Evolutionary conservation across 164 flowering plant genomes (phyloP), one percentile per base, ranked within the genome.

Genomic region (Aristolochia californica): DNA sequence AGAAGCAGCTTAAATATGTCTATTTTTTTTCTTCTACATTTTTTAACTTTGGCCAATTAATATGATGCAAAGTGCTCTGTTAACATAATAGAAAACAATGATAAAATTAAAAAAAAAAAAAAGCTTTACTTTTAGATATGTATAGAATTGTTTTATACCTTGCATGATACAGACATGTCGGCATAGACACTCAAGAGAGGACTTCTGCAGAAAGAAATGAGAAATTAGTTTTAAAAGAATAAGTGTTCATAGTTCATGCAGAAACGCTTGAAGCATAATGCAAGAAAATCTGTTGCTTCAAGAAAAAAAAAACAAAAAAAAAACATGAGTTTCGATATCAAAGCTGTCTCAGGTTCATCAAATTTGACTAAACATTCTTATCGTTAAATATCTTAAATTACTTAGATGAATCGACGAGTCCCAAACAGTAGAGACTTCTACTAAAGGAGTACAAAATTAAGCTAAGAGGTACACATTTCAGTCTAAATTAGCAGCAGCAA

Each of bases 141-240:
- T 21, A 47, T 17, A 47, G 20, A 0, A 47, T 11, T 2, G 18
- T 21, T 5, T 5, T 55, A 27, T 83, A 91, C 99, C 99, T 93
- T 89, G 63, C 99, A 89, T 60, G 99, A 76, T 1, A 89, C 81
- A 1, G 99, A 93, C 99, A 93, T 93, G 68, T 93, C 99, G 61
- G 97, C 99, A 65, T 93, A 93, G 22, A 93, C 96, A 70, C 99
- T 93, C 45, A 93, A 77, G 59, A 89, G 96, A 43, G 90, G 70
- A 74, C 99, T 93, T 69, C 97, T 93, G 94, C 82, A 50, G 15
- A 82, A 48, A 38, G 62, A 66, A 28, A 16, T 55, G 1, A 45
- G 27, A 25, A 57, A 0, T 5, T 0, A 27, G 25, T 21, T 51
- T 45, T 56, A 56, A 64, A 56, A 34, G 59, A 61, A 61, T 13